Percentiles rank a stretch among this genome's conserved stretches.
phyloP scores from a whole-genome alignment of 2,329 filamentous ascomycete species.

The Colletotrichum simmondsii region DNA sequence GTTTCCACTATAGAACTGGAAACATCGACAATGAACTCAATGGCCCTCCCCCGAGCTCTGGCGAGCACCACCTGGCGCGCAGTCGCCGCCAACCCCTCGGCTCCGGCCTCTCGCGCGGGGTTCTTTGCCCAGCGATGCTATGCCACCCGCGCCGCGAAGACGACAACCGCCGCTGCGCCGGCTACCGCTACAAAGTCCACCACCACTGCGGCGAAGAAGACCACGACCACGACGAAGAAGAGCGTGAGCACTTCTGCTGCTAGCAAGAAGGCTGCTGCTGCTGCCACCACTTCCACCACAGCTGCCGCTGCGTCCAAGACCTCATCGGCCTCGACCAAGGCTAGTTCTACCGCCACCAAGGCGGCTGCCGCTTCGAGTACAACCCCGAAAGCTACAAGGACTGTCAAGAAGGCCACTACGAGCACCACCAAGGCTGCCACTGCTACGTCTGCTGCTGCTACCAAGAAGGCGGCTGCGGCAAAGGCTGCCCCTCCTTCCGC shows the following conservation, averaged over 20 bases:
- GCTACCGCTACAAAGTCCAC: constrained; percentile 1
- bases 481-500: background rate
- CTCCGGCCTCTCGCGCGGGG: background rate
- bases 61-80: constrained; percentile 14
- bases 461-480: constrained; percentile 8
- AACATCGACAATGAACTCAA: background rate
- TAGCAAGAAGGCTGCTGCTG: constrained; percentile 10
- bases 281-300: background rate
- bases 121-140: constrained; percentile 27
- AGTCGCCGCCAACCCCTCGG: background rate
- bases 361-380: background rate
- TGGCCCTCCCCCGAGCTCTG: constrained; percentile 16
- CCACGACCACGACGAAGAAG: constrained; percentile 26
- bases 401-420: constrained; percentile 18
- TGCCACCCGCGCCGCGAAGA: constrained; percentile 21
- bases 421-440: background rate
- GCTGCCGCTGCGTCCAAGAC: background rate
- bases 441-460: background rate
- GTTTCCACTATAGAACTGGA: no score
- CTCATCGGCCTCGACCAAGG: background rate
- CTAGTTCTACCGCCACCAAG: background rate
- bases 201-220: constrained; percentile 3
- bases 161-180: constrained; percentile 4
- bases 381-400: background rate
- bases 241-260: constrained; percentile 20